A percentile compares a stretch with the other conserved stretches of the same genome.
phyloP scores from a whole-genome alignment of 352 stramenopile species.

The Phytophthora pini region DNA sequence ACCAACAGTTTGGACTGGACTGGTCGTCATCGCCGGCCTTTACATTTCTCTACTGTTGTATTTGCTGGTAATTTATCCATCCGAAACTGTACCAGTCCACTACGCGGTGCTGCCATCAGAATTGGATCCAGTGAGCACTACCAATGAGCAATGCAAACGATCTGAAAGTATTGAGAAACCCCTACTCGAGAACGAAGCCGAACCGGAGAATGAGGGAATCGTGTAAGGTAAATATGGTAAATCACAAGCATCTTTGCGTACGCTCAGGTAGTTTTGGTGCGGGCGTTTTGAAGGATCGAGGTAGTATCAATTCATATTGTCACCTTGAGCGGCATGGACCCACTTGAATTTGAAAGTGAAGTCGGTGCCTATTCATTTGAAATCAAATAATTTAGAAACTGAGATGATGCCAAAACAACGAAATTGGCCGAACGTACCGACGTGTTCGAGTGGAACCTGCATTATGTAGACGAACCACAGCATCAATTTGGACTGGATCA shows the following conservation, averaged over 20 bases:
- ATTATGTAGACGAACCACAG: conserved; percentile 27
- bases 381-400: background rate
- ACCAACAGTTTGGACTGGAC: conserved; percentile 8
- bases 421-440: conserved; percentile 6
- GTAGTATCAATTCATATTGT: too few relatives aligned
- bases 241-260: background rate
- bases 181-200: conserved; percentile 19
- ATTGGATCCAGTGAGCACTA: background rate
- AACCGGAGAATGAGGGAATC: too few relatives aligned
- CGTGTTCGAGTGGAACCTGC: conserved; percentile 16
- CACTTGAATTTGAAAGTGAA: conserved; percentile 23
- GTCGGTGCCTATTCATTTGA: conserved; percentile 9
- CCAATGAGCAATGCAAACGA: conserved; percentile 5
- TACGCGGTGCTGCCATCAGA: conserved; percentile 9
- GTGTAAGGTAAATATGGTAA: background rate
- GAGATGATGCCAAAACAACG: too few relatives aligned
- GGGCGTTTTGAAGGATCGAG: too few relatives aligned
- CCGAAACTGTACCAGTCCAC: conserved; percentile 4
- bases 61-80: conserved; percentile 62
- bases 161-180: conserved; percentile 15
- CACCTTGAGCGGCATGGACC: background rate
- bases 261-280: conserved; percentile 1
- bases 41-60: conserved; percentile 64
- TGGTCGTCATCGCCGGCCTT: conserved; percentile 28
- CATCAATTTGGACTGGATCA: conserved; percentile 38